phyloP scores from a whole-genome alignment of 768 basidiomycete genomes.

The Pleurotus eryngii region DNA sequence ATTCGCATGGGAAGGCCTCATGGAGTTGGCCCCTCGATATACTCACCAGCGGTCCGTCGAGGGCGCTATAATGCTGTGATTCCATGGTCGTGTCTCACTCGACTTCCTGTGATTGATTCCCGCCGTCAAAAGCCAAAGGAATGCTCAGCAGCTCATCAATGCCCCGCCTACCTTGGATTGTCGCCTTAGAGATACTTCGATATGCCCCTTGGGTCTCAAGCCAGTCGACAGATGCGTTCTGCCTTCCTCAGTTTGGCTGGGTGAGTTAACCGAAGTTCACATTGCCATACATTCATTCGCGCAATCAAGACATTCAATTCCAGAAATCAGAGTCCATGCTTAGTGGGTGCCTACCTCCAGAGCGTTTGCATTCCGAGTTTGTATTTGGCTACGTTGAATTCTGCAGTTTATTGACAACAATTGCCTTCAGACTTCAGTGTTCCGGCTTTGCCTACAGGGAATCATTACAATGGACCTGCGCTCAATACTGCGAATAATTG shows the following conservation, averaged over 20 bases:
- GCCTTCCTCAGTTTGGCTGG: conserved; percentile 9
- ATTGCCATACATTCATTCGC: background rate
- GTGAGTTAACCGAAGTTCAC: conserved; percentile 14
- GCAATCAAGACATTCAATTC: conserved; percentile 19
- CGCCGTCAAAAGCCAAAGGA: background rate
- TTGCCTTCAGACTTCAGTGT: conserved; percentile 24
- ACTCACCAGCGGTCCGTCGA: background rate
- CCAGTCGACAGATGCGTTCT: conserved; percentile 26
- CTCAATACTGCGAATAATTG: conserved; percentile 33
- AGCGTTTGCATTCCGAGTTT: conserved; percentile 28
- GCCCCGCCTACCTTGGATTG: background rate
- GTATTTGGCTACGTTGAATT: background rate
- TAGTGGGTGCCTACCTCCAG: conserved; percentile 27
- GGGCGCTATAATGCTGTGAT: conserved; percentile 1
- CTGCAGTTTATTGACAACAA: background rate
- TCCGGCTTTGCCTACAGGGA: conserved; percentile 13
- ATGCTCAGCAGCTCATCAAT: background rate
- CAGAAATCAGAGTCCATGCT: conserved; percentile 28
- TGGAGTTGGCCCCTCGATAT: background rate
- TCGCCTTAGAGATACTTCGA: background rate
- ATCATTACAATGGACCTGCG: conserved; percentile 13
- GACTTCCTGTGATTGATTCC: background rate
- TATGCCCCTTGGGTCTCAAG: background rate
- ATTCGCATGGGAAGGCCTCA: background rate
- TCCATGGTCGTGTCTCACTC: background rate